Base-by-base conservation (phyloP, 805 yeast species). In the Candida khao-thaluensis region DNA sequence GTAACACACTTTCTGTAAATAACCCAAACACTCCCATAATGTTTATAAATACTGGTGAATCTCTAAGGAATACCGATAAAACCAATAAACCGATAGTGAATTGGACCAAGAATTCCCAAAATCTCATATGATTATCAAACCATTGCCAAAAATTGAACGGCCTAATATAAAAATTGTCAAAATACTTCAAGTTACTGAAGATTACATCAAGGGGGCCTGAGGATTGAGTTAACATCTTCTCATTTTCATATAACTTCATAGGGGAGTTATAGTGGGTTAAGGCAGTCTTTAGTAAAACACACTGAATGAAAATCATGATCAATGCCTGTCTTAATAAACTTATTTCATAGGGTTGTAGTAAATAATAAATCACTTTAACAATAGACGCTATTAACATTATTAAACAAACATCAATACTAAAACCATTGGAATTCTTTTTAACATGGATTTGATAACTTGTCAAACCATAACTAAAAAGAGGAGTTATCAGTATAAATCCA, bases 331-430 rank as follows among this genome's bases (percentile, higher is more conserved):
- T 64, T 30, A 89, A 66, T 29, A 89, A 61, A 2, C 95, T 77
- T n/a, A 76, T 59, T 57, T 89, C 96, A 56, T 82, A 89, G 0
- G 95, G 95, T 32, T 81, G 76, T 35, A 86, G 81, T 45, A 83
- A 59, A 65, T 83, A 90, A 64, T 86, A 89, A 40, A 79, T 77
- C 18, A 89, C 81, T 48, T 95, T 70, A 32, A 88, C 62, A 4
- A 80, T 76, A 29, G 88, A 76, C 1, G 95, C 82, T 47, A 87
- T 70, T 45, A 89, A 57, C 95, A 90, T 88, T 5, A 95, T 86
- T 5, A 88, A 90, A 62, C 96, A 90, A 8, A 90, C 85, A 60
- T 90, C 97, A n/a, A 88, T 69, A 4, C 95, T 84, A 54, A 89
- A 88, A 16, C 96, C 97, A 16, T 76, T 69, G 1, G 91, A 76